These are phyloP conservation scores for Wallemia hederae DNA, from an alignment of 1,284 basidiomycete genomes.

Conservation along the genomic window DNA sequence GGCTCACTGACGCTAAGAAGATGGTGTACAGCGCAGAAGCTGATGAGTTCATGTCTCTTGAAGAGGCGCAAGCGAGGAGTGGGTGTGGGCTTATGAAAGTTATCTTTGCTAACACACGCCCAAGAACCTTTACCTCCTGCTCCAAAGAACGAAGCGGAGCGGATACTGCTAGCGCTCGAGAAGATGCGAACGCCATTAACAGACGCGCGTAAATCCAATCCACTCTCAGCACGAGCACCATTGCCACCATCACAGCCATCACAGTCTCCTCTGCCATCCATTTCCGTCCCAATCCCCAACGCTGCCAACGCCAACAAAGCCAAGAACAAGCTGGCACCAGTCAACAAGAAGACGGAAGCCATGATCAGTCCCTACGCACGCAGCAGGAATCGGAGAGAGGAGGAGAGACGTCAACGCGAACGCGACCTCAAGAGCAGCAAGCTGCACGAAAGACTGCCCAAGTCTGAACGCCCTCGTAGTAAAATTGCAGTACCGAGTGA, in stretches of 20 bases:
- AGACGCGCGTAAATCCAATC: background rate
- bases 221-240: background rate
- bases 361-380: background rate
- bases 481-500: background rate
- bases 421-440: background rate
- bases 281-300: background rate
- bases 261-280: background rate
- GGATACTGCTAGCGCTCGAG: background rate
- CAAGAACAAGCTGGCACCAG: background rate
- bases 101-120: no score
- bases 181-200: background rate
- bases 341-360: background rate
- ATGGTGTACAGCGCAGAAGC: background rate
- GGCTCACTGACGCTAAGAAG: background rate
- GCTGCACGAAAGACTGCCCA: background rate
- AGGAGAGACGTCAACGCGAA: background rate
- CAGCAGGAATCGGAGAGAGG: background rate
- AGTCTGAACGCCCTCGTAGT: background rate
- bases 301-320: background rate
- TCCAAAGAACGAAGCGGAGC: background rate
- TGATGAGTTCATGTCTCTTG: background rate
- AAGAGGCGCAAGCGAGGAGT: background rate
- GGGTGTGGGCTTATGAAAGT: no score
- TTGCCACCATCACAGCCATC: background rate
- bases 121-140: background rate